Conservation (phyloP, 116 monocot species). For the Zostera marina region DNA sequence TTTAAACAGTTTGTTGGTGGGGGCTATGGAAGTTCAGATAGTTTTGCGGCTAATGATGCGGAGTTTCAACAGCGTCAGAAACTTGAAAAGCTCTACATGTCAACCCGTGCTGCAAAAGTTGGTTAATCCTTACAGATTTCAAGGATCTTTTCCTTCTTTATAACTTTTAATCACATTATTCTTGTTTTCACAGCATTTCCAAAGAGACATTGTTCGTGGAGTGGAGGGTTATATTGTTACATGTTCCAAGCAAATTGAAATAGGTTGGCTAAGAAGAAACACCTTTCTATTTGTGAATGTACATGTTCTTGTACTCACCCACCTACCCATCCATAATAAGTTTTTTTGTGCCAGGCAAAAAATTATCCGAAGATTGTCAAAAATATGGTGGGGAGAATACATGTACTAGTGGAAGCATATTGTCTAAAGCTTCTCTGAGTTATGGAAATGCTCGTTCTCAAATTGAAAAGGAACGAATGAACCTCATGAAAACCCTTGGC, state of each 20-base stretch:
- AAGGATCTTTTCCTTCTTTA: slow-evolving; percentile 1
- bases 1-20: slow-evolving; percentile 75
- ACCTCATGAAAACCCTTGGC: slow-evolving; percentile 77
- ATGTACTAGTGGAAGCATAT: slow-evolving; percentile 71
- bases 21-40: slow-evolving; percentile 69
- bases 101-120: slow-evolving; percentile 86
- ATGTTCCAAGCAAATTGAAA: slow-evolving; percentile 91
- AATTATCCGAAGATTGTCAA: slow-evolving; percentile 70
- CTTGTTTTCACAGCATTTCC: slow-evolving; percentile 63
- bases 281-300: background rate
- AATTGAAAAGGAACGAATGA: slow-evolving; percentile 87
- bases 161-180: background rate
- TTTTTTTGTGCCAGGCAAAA: slow-evolving; percentile 36
- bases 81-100: slow-evolving; percentile 83
- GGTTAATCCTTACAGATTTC: background rate
- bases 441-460: slow-evolving; percentile 57
- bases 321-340: slow-evolving; percentile 1
- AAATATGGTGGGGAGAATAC: slow-evolving; percentile 94
- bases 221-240: slow-evolving; percentile 93
- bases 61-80: slow-evolving; percentile 82
- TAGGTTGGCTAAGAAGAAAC: slow-evolving; percentile 27
- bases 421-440: slow-evolving; percentile 61
- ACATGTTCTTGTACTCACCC: background rate
- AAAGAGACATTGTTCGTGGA: slow-evolving; percentile 95
- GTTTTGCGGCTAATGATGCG: slow-evolving; percentile 41